Conservation (phyloP, 495 filamentous ascomycete genomes). For the Penicillium verhagenii region DNA sequence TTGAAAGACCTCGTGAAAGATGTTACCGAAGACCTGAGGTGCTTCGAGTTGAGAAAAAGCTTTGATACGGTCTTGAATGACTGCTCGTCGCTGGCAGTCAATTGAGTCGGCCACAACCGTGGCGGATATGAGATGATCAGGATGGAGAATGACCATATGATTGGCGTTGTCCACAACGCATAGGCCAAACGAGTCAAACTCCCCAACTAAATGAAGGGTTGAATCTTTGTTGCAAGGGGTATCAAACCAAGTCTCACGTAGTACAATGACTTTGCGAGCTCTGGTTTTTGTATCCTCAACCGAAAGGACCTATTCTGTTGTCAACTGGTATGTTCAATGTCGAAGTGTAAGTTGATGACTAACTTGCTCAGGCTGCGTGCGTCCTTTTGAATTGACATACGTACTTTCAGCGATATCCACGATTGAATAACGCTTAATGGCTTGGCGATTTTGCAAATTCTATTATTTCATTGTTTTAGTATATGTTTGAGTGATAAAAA, state of each 20-base stretch:
- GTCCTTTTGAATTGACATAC: slow-evolving; percentile 62
- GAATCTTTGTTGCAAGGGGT: slow-evolving; percentile 70
- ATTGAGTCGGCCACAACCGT: slow-evolving; percentile 94
- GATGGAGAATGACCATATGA: slow-evolving; percentile 89
- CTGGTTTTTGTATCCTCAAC: slow-evolving; percentile 73
- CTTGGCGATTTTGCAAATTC: slow-evolving; percentile 56
- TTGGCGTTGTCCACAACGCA: slow-evolving; percentile 73
- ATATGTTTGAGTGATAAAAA: slow-evolving; percentile 32
- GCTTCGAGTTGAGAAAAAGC: slow-evolving; percentile 73
- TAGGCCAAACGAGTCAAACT: slow-evolving; percentile 62
- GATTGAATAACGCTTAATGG: slow-evolving; percentile 80
- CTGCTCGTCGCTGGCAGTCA: slow-evolving; percentile 80
- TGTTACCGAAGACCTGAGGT: slow-evolving; percentile 81
- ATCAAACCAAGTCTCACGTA: slow-evolving; percentile 83
- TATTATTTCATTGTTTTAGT: slow-evolving; percentile 45
- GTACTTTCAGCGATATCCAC: slow-evolving; percentile 65
- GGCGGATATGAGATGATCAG: slow-evolving; percentile 91
- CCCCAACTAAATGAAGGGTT: slow-evolving; percentile 82
- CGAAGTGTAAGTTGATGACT: slow-evolving; percentile 3
- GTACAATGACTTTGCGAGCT: slow-evolving; percentile 62
- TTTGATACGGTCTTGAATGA: slow-evolving; percentile 91
- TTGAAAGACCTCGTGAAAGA: slow-evolving; percentile 94
- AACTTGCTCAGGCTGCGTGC: slow-evolving; percentile 69
- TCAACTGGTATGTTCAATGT: slow-evolving; percentile 19
- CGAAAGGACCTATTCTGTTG: slow-evolving; percentile 59